Conservation (phyloP, 2,329 filamentous ascomycete genomes). For the Corynespora cassiicola region DNA sequence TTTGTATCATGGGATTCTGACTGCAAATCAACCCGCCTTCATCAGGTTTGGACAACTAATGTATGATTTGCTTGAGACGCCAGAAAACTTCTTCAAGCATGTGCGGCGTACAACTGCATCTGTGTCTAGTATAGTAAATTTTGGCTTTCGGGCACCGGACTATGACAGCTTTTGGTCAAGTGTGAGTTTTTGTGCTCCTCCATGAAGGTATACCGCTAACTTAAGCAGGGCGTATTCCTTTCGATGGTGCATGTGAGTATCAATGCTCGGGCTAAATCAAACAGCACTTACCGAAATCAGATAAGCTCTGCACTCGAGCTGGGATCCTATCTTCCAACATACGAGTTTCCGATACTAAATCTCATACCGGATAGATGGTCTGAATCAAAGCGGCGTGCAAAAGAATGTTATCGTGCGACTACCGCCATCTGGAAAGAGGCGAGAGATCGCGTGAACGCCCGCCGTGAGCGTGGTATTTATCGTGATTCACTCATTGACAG, state of each 20-base stretch:
- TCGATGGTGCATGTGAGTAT: slow-evolving; percentile 7
- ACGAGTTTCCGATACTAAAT: slow-evolving; percentile 20
- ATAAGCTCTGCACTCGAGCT: slow-evolving; percentile 10
- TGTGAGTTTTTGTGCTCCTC: slow-evolving; percentile 4
- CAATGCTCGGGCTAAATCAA: not conserved
- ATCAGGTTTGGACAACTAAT: slow-evolving; percentile 14
- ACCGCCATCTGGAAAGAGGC: slow-evolving; percentile 14
- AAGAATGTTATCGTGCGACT: slow-evolving; percentile 3
- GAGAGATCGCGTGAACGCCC: slow-evolving; percentile 9
- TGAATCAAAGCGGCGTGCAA: slow-evolving; percentile 9
- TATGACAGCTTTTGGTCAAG: slow-evolving; percentile 16
- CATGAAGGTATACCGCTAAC: not conserved
- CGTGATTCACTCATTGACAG: slow-evolving; percentile 15
- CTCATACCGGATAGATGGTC: slow-evolving; percentile 14
- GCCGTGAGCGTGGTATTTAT: slow-evolving; percentile 10
- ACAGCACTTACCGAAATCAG: not conserved
- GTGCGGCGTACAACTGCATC: slow-evolving; percentile 13
- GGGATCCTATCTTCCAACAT: slow-evolving; percentile 12
- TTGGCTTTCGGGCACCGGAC: slow-evolving; percentile 12
- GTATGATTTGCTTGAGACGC: slow-evolving; percentile 14
- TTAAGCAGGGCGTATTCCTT: slow-evolving; percentile 7
- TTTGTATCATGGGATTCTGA: too few relatives aligned
- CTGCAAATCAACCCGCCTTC: not conserved
- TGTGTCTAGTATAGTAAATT: slow-evolving; percentile 12
- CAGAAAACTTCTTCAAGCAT: slow-evolving; percentile 13